phyloP scores from a whole-genome alignment of 2,329 filamentous ascomycete genomes.

The Paraphoma sp. region DNA sequence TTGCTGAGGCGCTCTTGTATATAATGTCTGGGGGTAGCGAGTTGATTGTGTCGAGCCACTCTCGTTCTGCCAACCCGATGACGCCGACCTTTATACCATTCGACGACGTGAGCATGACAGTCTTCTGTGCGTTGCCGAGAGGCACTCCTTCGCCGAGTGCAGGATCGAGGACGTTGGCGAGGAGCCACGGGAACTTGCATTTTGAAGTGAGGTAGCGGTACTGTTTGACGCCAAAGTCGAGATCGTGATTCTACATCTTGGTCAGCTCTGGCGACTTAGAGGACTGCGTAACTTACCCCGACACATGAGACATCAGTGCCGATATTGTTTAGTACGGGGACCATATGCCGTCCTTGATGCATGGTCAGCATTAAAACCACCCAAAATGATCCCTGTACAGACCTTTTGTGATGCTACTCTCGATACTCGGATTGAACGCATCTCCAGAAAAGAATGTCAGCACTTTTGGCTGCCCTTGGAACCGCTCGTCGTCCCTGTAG shows the following conservation, averaged over 20 bases:
- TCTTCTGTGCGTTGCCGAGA: slow-evolving; percentile 77
- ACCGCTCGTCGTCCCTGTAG: slow-evolving; percentile 70
- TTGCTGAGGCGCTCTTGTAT: slow-evolving; percentile 79
- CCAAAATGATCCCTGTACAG: not conserved
- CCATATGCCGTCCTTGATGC: slow-evolving; percentile 76
- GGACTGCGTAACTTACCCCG: slow-evolving; percentile 63
- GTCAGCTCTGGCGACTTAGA: slow-evolving; percentile 14
- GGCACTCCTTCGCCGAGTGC: slow-evolving; percentile 77
- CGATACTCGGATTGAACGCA: slow-evolving; percentile 89
- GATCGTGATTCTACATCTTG: slow-evolving; percentile 76
- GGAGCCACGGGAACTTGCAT: slow-evolving; percentile 87
- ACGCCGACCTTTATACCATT: slow-evolving; percentile 87
- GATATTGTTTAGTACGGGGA: slow-evolving; percentile 79
- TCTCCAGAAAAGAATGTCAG: slow-evolving; percentile 89
- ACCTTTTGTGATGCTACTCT: slow-evolving; percentile 89
- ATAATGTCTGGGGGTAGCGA: slow-evolving; percentile 80
- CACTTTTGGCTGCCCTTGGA: slow-evolving; percentile 67
- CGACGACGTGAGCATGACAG: slow-evolving; percentile 76
- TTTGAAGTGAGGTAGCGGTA: slow-evolving; percentile 75
- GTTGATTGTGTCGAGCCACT: slow-evolving; percentile 91
- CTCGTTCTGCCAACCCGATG: slow-evolving; percentile 83
- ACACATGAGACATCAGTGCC: slow-evolving; percentile 82
- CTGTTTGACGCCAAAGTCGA: slow-evolving; percentile 88
- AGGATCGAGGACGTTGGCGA: slow-evolving; percentile 87
- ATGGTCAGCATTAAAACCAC: not conserved